These are phyloP conservation scores for Fagopyrum tataricum DNA, from an alignment of 148 eudicot genomes.

Conservation along the genomic window DNA sequence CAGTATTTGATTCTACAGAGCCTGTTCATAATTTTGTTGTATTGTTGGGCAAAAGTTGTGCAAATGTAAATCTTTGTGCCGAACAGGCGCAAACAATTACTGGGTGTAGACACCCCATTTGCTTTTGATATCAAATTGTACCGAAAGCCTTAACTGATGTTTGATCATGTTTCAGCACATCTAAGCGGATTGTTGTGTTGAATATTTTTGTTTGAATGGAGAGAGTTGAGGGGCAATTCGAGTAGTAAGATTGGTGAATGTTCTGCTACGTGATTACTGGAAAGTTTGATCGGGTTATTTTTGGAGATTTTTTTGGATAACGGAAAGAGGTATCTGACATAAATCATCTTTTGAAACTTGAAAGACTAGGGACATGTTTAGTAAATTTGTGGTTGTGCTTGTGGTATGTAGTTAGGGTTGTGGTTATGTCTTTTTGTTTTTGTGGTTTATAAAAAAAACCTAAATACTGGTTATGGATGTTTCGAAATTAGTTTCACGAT, in stretches of 20 bases:
- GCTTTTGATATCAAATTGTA: background rate
- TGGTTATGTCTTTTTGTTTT: too few relatives aligned
- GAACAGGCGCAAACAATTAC: background rate
- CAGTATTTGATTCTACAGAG: conserved; percentile 7
- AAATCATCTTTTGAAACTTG: too few relatives aligned
- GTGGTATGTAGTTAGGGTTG: too few relatives aligned
- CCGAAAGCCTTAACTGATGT: background rate
- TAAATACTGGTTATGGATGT: too few relatives aligned
- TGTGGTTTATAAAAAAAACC: too few relatives aligned
- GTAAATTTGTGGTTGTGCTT: too few relatives aligned
- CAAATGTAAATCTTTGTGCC: conserved; percentile 4
- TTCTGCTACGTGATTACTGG: background rate
- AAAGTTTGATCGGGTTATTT: too few relatives aligned
- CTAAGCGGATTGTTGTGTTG: background rate
- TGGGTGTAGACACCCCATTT: background rate
- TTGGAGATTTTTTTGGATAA: too few relatives aligned
- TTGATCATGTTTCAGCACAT: too few relatives aligned
- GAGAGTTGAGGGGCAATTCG: background rate
- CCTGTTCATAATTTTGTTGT: background rate
- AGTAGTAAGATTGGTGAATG: background rate
- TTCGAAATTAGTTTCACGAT: too few relatives aligned
- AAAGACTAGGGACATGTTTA: too few relatives aligned
- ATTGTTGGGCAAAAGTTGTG: conserved; percentile 7
- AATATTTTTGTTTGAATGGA: background rate
- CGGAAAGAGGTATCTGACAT: too few relatives aligned